Evolutionary conservation across 192 early-diverging fungal species (phyloP).

Genomic region (Gaertneriomyces semiglobifer): DNA sequence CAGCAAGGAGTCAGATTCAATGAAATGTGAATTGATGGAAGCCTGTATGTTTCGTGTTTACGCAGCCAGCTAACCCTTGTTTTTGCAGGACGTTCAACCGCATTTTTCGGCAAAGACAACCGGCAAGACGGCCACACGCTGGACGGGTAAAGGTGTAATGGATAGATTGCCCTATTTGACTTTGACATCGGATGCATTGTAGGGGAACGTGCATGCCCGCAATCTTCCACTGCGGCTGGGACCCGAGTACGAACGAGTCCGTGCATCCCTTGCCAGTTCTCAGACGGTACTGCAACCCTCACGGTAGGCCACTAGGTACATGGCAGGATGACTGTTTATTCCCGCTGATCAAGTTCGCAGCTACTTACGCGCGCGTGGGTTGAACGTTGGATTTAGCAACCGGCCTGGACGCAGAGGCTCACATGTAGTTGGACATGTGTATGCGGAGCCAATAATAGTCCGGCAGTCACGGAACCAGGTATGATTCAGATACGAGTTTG

Average conservation of each 20-base stretch:
- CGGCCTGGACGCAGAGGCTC: slow-evolving; percentile 7
- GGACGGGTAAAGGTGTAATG: neutral
- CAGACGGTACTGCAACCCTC: slow-evolving; percentile 38
- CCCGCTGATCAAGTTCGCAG: neutral
- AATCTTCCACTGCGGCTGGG: slow-evolving; percentile 16
- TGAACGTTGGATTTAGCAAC: slow-evolving; percentile 37
- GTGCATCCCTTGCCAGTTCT: slow-evolving; percentile 23
- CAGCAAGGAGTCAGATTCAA: slow-evolving; percentile 43
- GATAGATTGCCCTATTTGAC: slow-evolving; percentile 2
- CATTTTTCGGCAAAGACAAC: neutral
- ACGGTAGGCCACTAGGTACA: slow-evolving; percentile 14
- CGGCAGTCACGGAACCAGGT: slow-evolving; percentile 21
- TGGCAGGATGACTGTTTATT: neutral
- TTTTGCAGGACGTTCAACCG: neutral
- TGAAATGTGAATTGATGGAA: slow-evolving; percentile 33
- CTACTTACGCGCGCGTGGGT: slow-evolving; percentile 39
- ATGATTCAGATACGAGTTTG: neutral
- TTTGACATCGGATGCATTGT: neutral
- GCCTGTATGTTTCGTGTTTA: neutral
- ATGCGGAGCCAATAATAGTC: slow-evolving; percentile 41
- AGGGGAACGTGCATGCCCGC: slow-evolving; percentile 4
- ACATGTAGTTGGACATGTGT: slow-evolving; percentile 27
- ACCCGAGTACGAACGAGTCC: slow-evolving; percentile 2
- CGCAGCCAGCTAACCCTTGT: neutral
- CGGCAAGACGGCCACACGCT: neutral